Base-by-base conservation (phyloP, 495 filamentous ascomycete species). In the Thermothielavioides terrestris region DNA sequence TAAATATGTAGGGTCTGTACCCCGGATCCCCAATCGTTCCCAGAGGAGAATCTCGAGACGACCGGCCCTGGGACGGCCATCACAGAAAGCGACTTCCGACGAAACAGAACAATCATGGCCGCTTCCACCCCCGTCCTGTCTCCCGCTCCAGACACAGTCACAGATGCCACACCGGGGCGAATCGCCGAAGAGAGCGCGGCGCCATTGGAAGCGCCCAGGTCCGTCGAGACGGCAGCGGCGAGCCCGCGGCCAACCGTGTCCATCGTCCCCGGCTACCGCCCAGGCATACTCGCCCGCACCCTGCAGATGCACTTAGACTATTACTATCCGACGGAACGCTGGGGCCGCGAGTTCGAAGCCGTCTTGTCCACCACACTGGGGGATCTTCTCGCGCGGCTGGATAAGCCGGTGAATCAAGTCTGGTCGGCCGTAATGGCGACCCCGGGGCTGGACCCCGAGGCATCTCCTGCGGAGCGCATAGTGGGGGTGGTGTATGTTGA, bases 231-330 rank as follows among this genome's bases (percentile, higher is more conserved):
- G n/a, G 39, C 30, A 11, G 18, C 46, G 9, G 11, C 35, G 14
- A 51, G 35, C 20, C n/a, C 45, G 38, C 36, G 27, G 4, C 35
- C 42, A 2, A 30, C 23, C 17, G 26, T 60, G 34, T 40, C 31
- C 35, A 61, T 65, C 39, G 28, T 50, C 32, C 20, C 52, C 0
- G 66, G 66, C 28, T 69, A 69, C 51, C 52, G 48, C 7, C 65
- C 61, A 12, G 59, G 56, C n/a, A 57, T 69, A 8, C 54, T 68
- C 11, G 59, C 49, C 36, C 53, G 56, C 25, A 47, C 51, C 4
- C 45, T 69, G 1, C 56, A 63, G 40, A 66, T 67, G 62, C 62
- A 66, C 46, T 36, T 65, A 46, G 49, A 47, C 35, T 62, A 27
- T 28, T 68, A 66, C 46, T 53, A 43, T 28, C 31, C 30, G n/a